Conservation (phyloP, 208 protist species). For the Tritrichomonas musculus region DNA sequence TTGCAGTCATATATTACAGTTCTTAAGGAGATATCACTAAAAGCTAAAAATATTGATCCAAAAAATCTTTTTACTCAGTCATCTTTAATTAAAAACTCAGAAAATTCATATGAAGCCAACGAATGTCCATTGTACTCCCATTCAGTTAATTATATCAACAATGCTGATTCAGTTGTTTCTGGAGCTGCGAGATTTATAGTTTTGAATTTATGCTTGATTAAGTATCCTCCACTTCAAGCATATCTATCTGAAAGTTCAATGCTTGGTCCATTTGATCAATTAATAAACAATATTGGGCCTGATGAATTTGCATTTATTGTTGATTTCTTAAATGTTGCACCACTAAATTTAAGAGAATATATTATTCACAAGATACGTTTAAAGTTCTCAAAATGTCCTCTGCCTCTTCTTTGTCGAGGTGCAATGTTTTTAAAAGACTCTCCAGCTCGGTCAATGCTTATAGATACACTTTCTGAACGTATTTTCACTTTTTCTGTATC, state of each 20-base stretch:
- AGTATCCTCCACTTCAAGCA: background rate
- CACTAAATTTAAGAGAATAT: background rate
- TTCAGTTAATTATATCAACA: background rate
- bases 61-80: background rate
- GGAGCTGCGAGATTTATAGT: background rate
- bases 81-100: no score
- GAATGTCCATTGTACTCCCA: background rate
- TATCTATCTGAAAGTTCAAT: background rate
- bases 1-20: conserved; percentile 5
- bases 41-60: background rate
- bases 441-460: background rate
- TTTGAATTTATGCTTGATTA: background rate
- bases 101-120: no score
- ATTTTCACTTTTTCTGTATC: background rate
- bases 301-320: conserved; percentile 19
- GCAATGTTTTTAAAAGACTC: background rate
- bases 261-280: background rate
- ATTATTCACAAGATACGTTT: background rate
- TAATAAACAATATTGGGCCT: background rate
- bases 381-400: background rate
- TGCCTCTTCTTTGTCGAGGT: background rate
- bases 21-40: background rate
- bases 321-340: conserved; percentile 15
- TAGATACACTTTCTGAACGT: background rate
- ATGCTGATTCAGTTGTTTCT: background rate